These are phyloP conservation scores for Hortiboletus campestris DNA, from an alignment of 768 basidiomycete genomes.

Conservation along the genomic window DNA sequence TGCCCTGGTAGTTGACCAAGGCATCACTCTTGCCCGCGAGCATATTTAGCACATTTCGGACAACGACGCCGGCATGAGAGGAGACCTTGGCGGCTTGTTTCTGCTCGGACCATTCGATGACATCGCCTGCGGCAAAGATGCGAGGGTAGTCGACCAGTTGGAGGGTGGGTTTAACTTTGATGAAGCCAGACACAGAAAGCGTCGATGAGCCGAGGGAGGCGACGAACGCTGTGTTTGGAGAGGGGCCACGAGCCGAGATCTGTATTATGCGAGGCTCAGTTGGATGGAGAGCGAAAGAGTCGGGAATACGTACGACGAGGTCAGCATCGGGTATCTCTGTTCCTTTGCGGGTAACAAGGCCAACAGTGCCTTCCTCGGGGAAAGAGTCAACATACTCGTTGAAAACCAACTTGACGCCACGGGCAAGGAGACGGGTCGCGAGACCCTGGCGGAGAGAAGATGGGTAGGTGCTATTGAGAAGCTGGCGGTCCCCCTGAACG, in stretches of 20 bases:
- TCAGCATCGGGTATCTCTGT: conserved; percentile 48
- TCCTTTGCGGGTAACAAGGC: conserved; percentile 51
- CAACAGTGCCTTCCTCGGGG: conserved; percentile 35
- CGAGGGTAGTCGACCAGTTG: conserved; percentile 49
- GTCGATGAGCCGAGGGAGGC: conserved; percentile 40
- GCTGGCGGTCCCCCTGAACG: conserved; percentile 51
- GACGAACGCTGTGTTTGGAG: conserved; percentile 56
- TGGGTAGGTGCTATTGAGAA: conserved; percentile 58
- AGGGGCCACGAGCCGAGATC: conserved; percentile 33
- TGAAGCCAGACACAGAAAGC: conserved; percentile 38
- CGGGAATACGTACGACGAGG: conserved; percentile 47
- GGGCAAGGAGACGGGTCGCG: conserved; percentile 38
- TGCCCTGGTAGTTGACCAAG: conserved; percentile 46
- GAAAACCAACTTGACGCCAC: conserved; percentile 51
- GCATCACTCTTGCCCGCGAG: conserved; percentile 36
- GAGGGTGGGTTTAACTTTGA: conserved; percentile 57
- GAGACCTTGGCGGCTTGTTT: conserved; percentile 52
- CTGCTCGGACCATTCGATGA: conserved; percentile 62
- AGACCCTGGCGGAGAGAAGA: conserved; percentile 49
- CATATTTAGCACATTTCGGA: conserved; percentile 47
- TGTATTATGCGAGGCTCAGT: conserved; percentile 8
- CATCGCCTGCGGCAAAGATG: conserved; percentile 67
- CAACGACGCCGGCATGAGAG: conserved; percentile 44
- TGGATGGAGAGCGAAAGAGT: not conserved
- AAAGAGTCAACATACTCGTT: conserved; percentile 51